These are phyloP conservation scores for Mercurialis annua DNA, from an alignment of 345 rosid genomes.

Conservation along the genomic window DNA sequence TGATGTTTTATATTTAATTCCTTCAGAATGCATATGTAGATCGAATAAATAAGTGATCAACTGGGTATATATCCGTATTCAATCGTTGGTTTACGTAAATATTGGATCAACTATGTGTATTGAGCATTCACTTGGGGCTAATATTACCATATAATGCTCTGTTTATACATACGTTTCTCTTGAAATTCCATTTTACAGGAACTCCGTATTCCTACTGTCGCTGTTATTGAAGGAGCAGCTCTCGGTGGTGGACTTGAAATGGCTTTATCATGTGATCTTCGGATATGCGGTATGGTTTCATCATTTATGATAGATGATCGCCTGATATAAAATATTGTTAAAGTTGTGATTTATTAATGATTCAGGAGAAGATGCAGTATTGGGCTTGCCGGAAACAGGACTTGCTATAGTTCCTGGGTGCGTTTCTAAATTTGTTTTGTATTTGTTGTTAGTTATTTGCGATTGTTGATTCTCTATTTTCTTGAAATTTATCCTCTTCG, in stretches of 20 bases:
- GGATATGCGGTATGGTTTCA: constrained; percentile 69
- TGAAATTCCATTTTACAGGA: constrained; percentile 34
- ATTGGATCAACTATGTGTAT: neutral
- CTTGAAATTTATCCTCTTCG: neutral
- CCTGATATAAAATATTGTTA: constrained; percentile 3
- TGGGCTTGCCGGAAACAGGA: constrained; percentile 96
- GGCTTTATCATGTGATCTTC: constrained; percentile 93
- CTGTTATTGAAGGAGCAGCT: constrained; percentile 88
- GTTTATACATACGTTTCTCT: neutral
- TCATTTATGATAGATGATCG: neutral
- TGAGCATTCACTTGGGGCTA: neutral
- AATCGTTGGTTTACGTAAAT: neutral
- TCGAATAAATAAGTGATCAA: neutral
- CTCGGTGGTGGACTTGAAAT: constrained; percentile 97
- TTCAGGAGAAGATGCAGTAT: constrained; percentile 70
- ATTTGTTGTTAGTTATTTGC: neutral
- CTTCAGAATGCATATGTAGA: neutral
- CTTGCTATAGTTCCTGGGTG: constrained; percentile 97
- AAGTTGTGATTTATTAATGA: constrained; percentile 5
- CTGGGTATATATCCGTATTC: neutral
- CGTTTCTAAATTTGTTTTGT: constrained; percentile 1
- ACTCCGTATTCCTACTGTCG: constrained; percentile 71
- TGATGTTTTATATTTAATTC: neutral
- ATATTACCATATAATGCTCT: neutral
- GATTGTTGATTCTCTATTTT: constrained; percentile 2